phyloP scores from a whole-genome alignment of 371 early-diverging fungal species.

The Saksenaea vasiformis region DNA sequence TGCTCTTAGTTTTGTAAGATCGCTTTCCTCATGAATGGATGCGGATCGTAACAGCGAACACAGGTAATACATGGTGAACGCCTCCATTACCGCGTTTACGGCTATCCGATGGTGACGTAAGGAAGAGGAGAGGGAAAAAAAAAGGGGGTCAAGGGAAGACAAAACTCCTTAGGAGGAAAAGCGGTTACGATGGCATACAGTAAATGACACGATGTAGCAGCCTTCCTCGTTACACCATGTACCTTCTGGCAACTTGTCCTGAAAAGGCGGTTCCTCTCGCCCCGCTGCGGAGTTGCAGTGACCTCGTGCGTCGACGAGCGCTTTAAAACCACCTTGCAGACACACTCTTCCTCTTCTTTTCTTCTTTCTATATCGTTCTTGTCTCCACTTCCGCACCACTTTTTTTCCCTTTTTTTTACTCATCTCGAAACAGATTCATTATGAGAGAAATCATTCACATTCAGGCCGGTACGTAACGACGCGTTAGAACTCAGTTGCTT shows the following conservation, averaged over 20 bases:
- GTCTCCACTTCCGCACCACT: neutral
- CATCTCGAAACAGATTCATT: slow-evolving; percentile 6
- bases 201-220: slow-evolving; percentile 3
- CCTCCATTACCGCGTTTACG: neutral
- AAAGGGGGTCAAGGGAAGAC: neutral
- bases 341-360: neutral
- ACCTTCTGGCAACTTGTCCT: slow-evolving; percentile 2
- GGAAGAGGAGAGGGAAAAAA: neutral
- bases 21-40: no score
- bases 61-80: no score
- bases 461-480: slow-evolving; percentile 84
- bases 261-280: slow-evolving; percentile 5
- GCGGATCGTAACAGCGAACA: no score
- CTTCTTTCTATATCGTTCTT: neutral
- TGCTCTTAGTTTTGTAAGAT: neutral
- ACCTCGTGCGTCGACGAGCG: neutral
- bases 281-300: slow-evolving; percentile 2
- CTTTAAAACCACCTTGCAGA: slow-evolving; percentile 7
- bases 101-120: neutral
- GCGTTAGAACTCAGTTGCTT: slow-evolving; percentile 2
- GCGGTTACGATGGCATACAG: slow-evolving; percentile 1
- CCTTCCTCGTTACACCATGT: slow-evolving; percentile 5
- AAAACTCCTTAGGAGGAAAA: slow-evolving; percentile 5
- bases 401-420: neutral
- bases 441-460: slow-evolving; percentile 99